Evolutionary conservation across 345 rosid genomes (phyloP), one percentile per base, ranked within the genome.

Genomic region (Physaria fendleri): DNA sequence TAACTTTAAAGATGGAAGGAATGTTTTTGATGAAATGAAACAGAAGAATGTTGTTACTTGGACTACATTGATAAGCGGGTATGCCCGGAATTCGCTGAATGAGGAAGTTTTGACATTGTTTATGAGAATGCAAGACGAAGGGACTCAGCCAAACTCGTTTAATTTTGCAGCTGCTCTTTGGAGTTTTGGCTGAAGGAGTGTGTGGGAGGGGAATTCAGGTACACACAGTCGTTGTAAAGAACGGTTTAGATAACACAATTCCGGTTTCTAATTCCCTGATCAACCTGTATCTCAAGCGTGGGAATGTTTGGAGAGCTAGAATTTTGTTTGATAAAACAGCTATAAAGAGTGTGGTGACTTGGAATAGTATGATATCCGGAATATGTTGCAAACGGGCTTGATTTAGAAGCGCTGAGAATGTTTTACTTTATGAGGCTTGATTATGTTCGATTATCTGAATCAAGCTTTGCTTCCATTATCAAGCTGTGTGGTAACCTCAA

Each of bases 351-450:
- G 75, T 70, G 0, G 78, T 91, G 37, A 76, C 86, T 15, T 91
- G 98, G 96, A 88, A 91, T 37, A 78, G 83, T 67, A 81, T 88
- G 79, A 73, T 91, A 51, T 48, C 88, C 4, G 91, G 98, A n/a
- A 40, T 84, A 73, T 40, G 78, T 64, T 10, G 62, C 49, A 12
- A 85, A 79, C 59, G 95, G 88, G 59, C 75, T 79, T 55, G 71
- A 78, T 73, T 58, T 57, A 30, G 95, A 81, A 58, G 85, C 96
- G 38, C 72, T 85, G 22, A 37, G 74, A 37, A 68, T 78, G 68
- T 88, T 91, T 71, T 48, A 72, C 62, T 59, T 27, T 47, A 83
- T 91, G 88, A 66, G 82, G 64, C 68, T 68, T 61, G 73, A 74
- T 18, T 77, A 69, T 32, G 77, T 79, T 6, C 54, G 79, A 45